A percentile compares a stretch with the other conserved stretches of the same genome.
phyloP scores from a whole-genome alignment of 192 early-diverging fungal genomes.

The Linnemannia schmuckeri region DNA sequence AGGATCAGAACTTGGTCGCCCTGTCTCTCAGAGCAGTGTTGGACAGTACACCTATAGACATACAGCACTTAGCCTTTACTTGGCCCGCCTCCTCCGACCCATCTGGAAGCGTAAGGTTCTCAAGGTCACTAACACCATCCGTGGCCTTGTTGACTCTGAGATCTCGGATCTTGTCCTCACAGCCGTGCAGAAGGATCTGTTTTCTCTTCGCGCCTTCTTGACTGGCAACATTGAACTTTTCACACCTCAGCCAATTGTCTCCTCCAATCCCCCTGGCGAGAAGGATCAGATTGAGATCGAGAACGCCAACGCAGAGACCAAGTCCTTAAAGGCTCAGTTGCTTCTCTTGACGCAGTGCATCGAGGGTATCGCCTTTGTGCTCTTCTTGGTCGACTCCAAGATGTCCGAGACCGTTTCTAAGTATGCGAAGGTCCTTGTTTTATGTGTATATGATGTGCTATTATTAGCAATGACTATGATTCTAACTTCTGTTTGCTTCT shows the following conservation, averaged over 20 bases:
- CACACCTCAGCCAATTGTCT: slow-evolving; percentile 27
- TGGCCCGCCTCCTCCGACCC: slow-evolving; percentile 78
- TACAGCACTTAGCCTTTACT: slow-evolving; percentile 81
- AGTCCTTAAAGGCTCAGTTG: slow-evolving; percentile 70
- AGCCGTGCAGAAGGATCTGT: slow-evolving; percentile 43
- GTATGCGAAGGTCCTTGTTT: not conserved
- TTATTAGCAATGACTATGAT: not conserved
- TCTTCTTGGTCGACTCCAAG: slow-evolving; percentile 75
- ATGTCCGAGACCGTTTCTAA: slow-evolving; percentile 65
- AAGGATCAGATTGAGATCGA: slow-evolving; percentile 53
- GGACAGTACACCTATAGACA: slow-evolving; percentile 77
- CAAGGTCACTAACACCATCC: slow-evolving; percentile 28
- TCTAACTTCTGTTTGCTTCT: not conserved
- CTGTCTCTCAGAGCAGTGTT: slow-evolving; percentile 44
- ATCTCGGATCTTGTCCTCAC: slow-evolving; percentile 44
- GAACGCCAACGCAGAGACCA: slow-evolving; percentile 64
- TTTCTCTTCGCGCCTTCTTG: slow-evolving; percentile 30
- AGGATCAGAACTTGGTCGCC: slow-evolving; percentile 55
- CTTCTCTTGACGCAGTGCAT: slow-evolving; percentile 68
- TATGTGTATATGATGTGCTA: not conserved
- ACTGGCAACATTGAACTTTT: slow-evolving; percentile 29
- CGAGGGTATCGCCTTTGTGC: slow-evolving; percentile 77
- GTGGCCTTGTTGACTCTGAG: slow-evolving; percentile 39
- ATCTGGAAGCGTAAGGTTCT: slow-evolving; percentile 74
- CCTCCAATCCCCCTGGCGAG: slow-evolving; percentile 46